Conservation (phyloP, 2,329 filamentous ascomycete genomes). For the Aspergillus versicolor region DNA sequence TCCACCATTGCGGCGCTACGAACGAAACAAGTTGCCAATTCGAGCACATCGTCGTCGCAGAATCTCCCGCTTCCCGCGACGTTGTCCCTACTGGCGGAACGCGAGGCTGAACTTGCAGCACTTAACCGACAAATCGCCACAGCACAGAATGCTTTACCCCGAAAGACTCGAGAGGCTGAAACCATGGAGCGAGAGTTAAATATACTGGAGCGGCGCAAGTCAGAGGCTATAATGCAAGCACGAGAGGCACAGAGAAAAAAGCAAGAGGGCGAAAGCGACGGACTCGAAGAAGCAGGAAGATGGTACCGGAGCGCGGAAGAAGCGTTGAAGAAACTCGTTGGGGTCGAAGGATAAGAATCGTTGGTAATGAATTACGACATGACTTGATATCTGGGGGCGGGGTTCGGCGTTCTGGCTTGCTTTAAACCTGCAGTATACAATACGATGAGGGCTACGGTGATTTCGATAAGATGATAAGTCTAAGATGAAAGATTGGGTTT, state of each 20-base stretch:
- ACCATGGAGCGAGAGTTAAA: conserved; percentile 45
- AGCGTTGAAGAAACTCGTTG: conserved; percentile 41
- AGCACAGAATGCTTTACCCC: conserved; percentile 45
- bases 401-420: conserved; percentile 25
- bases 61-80: conserved; percentile 44
- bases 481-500: conserved; percentile 23
- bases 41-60: conserved; percentile 51
- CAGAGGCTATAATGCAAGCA: conserved; percentile 46
- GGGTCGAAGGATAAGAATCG: conserved; percentile 21
- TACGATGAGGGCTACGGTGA: neutral
- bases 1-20: conserved; percentile 50
- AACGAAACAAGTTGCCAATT: conserved; percentile 60
- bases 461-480: neutral
- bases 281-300: conserved; percentile 46
- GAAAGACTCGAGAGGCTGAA: conserved; percentile 45
- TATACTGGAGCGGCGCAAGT: conserved; percentile 45
- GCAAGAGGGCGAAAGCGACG: conserved; percentile 46
- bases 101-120: conserved; percentile 41
- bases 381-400: conserved; percentile 17
- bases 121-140: conserved; percentile 43
- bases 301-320: conserved; percentile 47
- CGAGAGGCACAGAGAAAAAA: conserved; percentile 46
- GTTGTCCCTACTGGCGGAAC: conserved; percentile 38
- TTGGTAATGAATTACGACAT: conserved; percentile 23
- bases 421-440: conserved; percentile 9